Evolutionary conservation across 176 grass and related monocot species (phyloP).

Genomic region (Carex littledalei): DNA sequence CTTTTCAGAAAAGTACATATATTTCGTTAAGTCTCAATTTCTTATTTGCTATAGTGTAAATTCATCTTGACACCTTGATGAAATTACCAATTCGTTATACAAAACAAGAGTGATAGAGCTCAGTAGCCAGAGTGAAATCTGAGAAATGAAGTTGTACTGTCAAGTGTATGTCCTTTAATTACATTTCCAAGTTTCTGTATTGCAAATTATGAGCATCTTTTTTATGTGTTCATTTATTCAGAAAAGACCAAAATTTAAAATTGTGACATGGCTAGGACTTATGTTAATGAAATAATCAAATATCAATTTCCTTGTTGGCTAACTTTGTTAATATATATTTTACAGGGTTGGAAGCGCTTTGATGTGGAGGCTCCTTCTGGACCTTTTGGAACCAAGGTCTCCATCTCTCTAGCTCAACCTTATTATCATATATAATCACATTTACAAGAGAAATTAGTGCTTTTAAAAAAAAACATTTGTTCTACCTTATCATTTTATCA

Average conservation of each 20-base stretch:
- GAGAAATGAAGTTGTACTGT: background rate
- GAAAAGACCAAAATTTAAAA: background rate
- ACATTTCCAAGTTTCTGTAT: background rate
- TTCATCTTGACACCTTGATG: background rate
- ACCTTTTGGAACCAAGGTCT: constrained; percentile 71
- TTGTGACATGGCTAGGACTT: background rate
- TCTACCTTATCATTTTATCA: background rate
- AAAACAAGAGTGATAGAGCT: background rate
- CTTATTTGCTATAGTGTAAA: background rate
- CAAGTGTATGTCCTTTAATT: background rate
- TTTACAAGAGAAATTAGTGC: background rate
- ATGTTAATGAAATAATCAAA: background rate
- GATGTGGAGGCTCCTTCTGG: constrained; percentile 61
- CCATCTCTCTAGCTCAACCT: background rate
- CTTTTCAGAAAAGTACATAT: background rate
- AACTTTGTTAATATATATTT: constrained; percentile 14
- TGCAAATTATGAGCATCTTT: background rate
- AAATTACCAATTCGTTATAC: background rate
- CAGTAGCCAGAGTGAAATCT: background rate
- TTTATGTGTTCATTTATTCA: background rate
- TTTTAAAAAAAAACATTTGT: background rate
- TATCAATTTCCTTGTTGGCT: background rate
- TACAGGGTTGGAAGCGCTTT: constrained; percentile 59
- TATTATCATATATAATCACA: background rate
- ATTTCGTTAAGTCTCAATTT: background rate